phyloP scores from a whole-genome alignment of 331 rosid species.

The Pyracantha coccinea region DNA sequence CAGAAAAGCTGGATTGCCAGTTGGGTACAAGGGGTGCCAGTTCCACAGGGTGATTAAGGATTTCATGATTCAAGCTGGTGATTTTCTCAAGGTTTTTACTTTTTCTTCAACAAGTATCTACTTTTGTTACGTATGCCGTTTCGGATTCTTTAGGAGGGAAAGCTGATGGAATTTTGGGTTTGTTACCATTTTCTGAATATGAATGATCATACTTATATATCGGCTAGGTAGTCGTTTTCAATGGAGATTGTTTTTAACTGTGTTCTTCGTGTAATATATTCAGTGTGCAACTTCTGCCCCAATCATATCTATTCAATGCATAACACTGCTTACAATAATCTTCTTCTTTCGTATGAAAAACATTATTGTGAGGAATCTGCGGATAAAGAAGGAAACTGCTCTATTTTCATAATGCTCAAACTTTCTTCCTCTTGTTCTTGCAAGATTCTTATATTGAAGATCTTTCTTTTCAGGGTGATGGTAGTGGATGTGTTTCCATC shows the following conservation, averaged over 20 bases:
- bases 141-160: too few relatives aligned
- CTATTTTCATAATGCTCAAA: background rate
- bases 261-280: background rate
- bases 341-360: background rate
- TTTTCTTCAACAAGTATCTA: background rate
- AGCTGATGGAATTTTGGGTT: background rate
- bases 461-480: constrained; percentile 77
- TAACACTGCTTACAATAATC: background rate
- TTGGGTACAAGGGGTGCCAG: constrained; percentile 91
- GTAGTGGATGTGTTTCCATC: constrained; percentile 91
- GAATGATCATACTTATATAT: background rate
- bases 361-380: background rate
- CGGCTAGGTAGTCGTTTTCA: background rate
- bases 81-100: constrained; percentile 61
- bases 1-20: constrained; percentile 91
- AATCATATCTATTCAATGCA: background rate
- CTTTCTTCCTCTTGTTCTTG: too few relatives aligned
- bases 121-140: too few relatives aligned
- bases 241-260: too few relatives aligned
- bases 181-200: background rate
- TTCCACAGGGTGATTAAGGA: constrained; percentile 98
- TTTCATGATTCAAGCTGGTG: constrained; percentile 98
- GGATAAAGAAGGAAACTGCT: background rate
- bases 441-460: background rate
- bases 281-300: background rate